Percentiles rank a stretch among this genome's conserved stretches.
These are phyloP conservation scores for Rhizophora apiculata DNA, from an alignment of 345 rosid genomes.

Conservation along the genomic window DNA sequence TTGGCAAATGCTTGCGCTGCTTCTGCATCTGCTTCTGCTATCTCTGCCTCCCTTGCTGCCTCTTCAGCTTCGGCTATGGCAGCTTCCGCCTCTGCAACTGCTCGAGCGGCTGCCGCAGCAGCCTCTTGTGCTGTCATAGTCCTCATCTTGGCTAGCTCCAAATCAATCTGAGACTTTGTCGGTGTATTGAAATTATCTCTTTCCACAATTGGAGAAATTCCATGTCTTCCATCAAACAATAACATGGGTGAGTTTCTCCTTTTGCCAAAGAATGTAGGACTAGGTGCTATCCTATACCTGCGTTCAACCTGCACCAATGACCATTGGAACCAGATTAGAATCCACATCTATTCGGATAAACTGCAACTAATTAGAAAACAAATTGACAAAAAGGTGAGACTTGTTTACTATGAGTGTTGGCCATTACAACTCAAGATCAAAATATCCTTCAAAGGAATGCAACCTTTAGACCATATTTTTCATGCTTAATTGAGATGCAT, in stretches of 20 bases:
- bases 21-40: slow-evolving; percentile 94
- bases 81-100: slow-evolving; percentile 92
- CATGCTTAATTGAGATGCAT: neutral
- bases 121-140: slow-evolving; percentile 81
- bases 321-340: neutral
- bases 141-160: slow-evolving; percentile 79
- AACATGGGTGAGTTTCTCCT: slow-evolving; percentile 40
- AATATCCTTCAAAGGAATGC: too few relatives aligned
- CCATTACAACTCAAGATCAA: too few relatives aligned
- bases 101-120: slow-evolving; percentile 74
- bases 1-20: slow-evolving; percentile 88
- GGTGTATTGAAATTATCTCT: slow-evolving; percentile 48
- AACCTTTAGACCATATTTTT: too few relatives aligned
- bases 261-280: slow-evolving; percentile 47
- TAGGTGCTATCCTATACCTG: slow-evolving; percentile 72
- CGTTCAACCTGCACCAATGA: slow-evolving; percentile 65
- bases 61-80: slow-evolving; percentile 89
- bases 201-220: slow-evolving; percentile 47
- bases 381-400: neutral
- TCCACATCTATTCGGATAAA: neutral
- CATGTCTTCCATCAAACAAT: slow-evolving; percentile 40
- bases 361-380: neutral
- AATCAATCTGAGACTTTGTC: slow-evolving; percentile 66
- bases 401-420: too few relatives aligned
- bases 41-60: slow-evolving; percentile 94